phyloP scores from a whole-genome alignment of 2,329 filamentous ascomycete species.

The Ilyonectria robusta region DNA sequence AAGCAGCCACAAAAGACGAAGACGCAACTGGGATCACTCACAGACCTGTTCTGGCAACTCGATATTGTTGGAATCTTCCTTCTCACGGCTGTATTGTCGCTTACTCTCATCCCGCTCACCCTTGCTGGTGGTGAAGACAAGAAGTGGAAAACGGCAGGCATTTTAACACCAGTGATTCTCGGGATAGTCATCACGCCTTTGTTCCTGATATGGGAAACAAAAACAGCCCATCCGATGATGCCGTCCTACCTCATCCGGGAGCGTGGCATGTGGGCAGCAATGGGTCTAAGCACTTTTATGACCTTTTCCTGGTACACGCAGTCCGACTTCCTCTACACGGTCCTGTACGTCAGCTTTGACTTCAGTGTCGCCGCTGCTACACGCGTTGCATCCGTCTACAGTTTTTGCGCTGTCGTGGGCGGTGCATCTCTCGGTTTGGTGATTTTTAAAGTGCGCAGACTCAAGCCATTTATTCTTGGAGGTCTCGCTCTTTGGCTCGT shows the following conservation, averaged over 20 bases:
- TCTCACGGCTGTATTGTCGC: constrained; percentile 62
- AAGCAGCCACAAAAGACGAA: constrained; percentile 44
- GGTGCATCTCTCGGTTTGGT: constrained; percentile 66
- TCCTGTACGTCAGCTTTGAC: constrained; percentile 70
- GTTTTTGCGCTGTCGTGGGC: constrained; percentile 66
- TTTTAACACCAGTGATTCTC: constrained; percentile 63
- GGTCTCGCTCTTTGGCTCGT: constrained; percentile 69
- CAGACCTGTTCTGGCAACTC: constrained; percentile 35
- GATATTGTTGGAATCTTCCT: constrained; percentile 64
- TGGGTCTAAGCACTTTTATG: constrained; percentile 65
- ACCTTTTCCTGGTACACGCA: constrained; percentile 70
- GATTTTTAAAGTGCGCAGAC: constrained; percentile 64
- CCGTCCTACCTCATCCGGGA: constrained; percentile 72
- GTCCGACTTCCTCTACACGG: constrained; percentile 71
- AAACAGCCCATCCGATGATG: constrained; percentile 64
- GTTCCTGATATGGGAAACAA: constrained; percentile 68
- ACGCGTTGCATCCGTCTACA: constrained; percentile 69
- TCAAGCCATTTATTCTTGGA: constrained; percentile 71
- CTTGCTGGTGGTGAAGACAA: constrained; percentile 51
- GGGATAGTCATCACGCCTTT: constrained; percentile 63
- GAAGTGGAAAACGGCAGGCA: constrained; percentile 58
- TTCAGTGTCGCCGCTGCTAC: constrained; percentile 68
- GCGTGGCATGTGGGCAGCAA: constrained; percentile 71
- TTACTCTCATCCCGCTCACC: constrained; percentile 66
- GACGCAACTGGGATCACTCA: neutral